Evolutionary conservation across 768 basidiomycete genomes (phyloP), one percentile per base, ranked within the genome.

Genomic region (Fomitopsis pulvina): DNA sequence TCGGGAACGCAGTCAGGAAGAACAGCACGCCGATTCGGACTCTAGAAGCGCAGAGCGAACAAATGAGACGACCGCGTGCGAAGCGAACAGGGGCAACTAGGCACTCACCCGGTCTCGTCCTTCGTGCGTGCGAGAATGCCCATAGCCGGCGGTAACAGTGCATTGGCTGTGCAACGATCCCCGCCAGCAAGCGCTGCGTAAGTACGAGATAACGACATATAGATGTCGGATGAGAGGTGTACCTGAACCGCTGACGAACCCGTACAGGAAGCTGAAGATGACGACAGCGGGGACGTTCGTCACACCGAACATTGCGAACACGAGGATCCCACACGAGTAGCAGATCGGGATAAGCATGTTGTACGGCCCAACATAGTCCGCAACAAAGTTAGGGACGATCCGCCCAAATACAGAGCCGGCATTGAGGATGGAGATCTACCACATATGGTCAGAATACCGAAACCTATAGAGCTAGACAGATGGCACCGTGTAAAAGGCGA

Each of bases 341-440:
- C 65, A 66, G 29, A 59, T 55, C 0, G 68, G 65, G 9, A 70
- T 46, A 39, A 71, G 30, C 21, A 56, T 64, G 56, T 79, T 80
- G 41, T 80, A 59, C 14, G 72, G 70, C 0, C 79, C 79, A 55
- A 67, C 70, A 12, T 57, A 54, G 57, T 80, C 78, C n/a, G 76
- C 78, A 39, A 76, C 50, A 46, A 76, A 66, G 61, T 80, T 80
- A 0, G 80, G 80, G 1, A 82, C 51, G 4, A 72, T 75, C 39
- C 81, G 71, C 18, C 81, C 81, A 53, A 78, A 66, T 20, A 81
- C 61, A 11, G 76, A 76, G 2, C 74, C 68, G 2, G 65, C 76
- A 51, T 80, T 78, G 70, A 79, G 69, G n/a, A 79, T 67, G 0
- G 77, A 70, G 29, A 79, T 68, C 76, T 77, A 49, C n/a, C 22